Conservation (phyloP, 148 eudicot species). For the Polygonum maritimum region DNA sequence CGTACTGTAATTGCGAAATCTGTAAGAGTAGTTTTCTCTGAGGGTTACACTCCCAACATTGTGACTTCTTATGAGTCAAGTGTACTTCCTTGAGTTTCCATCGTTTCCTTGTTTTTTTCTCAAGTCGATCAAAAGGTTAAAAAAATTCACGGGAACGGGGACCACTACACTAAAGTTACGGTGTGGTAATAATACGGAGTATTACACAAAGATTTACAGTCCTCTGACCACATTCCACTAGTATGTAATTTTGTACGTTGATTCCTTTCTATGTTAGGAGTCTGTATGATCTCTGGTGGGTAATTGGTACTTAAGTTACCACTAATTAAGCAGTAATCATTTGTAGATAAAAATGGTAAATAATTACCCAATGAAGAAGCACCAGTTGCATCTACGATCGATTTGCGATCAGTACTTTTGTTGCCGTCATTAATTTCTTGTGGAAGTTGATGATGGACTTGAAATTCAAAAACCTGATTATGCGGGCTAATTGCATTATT, state of each 20-base stretch:
- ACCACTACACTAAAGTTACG: not conserved
- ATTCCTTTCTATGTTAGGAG: not conserved
- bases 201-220: not conserved
- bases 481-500: not conserved
- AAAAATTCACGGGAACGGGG: not conserved
- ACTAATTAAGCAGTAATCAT: not conserved
- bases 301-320: not conserved
- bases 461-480: not conserved
- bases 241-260: not conserved
- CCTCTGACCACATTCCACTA: not conserved
- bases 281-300: not conserved
- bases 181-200: not conserved
- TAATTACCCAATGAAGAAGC: not conserved
- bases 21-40: not conserved
- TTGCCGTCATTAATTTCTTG: not conserved
- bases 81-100: not conserved
- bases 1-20: not conserved
- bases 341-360: not conserved
- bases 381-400: not conserved
- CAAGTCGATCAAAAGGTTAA: not conserved
- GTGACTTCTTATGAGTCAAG: not conserved
- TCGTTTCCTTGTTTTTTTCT: not conserved
- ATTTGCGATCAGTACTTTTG: not conserved
- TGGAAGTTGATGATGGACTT: not conserved
- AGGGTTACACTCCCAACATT: slow-evolving; percentile 1